Percentiles rank a stretch among this genome's conserved stretches.
Evolutionary conservation across 2,329 filamentous ascomycete genomes (phyloP).

Genomic region (Paradendryphiella salina): DNA sequence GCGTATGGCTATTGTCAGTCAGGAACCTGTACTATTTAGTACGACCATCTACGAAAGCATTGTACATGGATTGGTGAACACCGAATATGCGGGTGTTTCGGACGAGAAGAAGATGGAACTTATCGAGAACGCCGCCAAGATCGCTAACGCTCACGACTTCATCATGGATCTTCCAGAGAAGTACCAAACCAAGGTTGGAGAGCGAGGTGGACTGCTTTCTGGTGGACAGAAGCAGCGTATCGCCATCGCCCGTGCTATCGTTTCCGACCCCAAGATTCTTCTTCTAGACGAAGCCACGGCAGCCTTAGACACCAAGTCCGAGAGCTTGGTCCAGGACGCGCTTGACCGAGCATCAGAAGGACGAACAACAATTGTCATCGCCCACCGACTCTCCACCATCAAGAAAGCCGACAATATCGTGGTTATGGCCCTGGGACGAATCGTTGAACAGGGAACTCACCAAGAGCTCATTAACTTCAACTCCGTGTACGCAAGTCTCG

Average conservation of each 20-base stretch:
- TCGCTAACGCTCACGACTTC: conserved; percentile 94
- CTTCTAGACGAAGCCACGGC: conserved; percentile 94
- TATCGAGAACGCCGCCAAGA: conserved; percentile 79
- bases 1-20: conserved; percentile 88
- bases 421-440: conserved; percentile 82
- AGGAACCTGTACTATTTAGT: conserved; percentile 88
- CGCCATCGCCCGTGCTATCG: conserved; percentile 86
- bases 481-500: conserved; percentile 80
- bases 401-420: conserved; percentile 94
- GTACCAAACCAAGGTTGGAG: conserved; percentile 93
- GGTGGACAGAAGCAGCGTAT: conserved; percentile 98
- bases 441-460: conserved; percentile 91
- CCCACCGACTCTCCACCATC: conserved; percentile 93
- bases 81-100: conserved; percentile 66
- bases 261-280: conserved; percentile 88
- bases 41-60: conserved; percentile 92
- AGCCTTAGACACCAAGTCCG: conserved; percentile 89
- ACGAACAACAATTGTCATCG: conserved; percentile 93
- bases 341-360: conserved; percentile 83
- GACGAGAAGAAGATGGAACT: conserved; percentile 71
- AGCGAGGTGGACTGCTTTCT: conserved; percentile 87
- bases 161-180: conserved; percentile 79
- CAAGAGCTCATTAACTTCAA: conserved; percentile 71
- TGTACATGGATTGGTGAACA: conserved; percentile 85
- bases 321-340: conserved; percentile 91